Conservation (phyloP, 2,329 filamentous ascomycete species). For the Blumeriella jaapii region DNA sequence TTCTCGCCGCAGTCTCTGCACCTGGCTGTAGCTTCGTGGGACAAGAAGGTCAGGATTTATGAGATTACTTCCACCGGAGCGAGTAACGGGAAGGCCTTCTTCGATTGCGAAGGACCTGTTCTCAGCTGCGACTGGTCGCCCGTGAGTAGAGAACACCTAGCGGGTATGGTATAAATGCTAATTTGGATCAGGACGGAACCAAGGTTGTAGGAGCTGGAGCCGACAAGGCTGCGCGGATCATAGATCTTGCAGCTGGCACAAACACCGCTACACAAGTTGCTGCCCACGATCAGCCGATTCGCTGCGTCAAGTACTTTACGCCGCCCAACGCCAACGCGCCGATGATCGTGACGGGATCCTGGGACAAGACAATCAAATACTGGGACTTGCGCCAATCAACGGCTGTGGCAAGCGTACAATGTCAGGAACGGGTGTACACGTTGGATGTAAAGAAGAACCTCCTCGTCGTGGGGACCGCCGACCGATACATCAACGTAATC, state of each 20-base stretch:
- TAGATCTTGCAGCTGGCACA: conserved; percentile 63
- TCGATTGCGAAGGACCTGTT: conserved; percentile 78
- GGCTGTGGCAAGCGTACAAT: conserved; percentile 53
- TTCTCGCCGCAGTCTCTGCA: conserved; percentile 74
- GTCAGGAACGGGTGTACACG: conserved; percentile 73
- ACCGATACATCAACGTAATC: conserved; percentile 92
- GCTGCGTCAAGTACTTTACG: conserved; percentile 68
- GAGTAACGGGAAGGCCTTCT: conserved; percentile 74
- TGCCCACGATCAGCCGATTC: conserved; percentile 74
- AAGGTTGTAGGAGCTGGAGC: conserved; percentile 81
- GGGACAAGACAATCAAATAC: conserved; percentile 86
- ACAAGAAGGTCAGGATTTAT: conserved; percentile 96
- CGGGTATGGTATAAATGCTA: conserved; percentile 2
- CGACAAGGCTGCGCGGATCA: conserved; percentile 81
- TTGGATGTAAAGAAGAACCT: conserved; percentile 87
- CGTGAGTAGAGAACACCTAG: conserved; percentile 40
- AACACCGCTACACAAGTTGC: conserved; percentile 58
- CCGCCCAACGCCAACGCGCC: conserved; percentile 48
- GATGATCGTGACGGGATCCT: conserved; percentile 85
- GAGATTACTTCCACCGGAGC: conserved; percentile 70
- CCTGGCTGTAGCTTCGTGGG: conserved; percentile 87
- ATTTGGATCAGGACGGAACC: conserved; percentile 60
- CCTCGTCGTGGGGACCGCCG: conserved; percentile 83
- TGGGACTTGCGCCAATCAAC: conserved; percentile 64
- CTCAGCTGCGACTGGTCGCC: conserved; percentile 80